Base-by-base conservation (phyloP, 2,329 filamentous ascomycete genomes). In the Zymoseptoria passerinii region DNA sequence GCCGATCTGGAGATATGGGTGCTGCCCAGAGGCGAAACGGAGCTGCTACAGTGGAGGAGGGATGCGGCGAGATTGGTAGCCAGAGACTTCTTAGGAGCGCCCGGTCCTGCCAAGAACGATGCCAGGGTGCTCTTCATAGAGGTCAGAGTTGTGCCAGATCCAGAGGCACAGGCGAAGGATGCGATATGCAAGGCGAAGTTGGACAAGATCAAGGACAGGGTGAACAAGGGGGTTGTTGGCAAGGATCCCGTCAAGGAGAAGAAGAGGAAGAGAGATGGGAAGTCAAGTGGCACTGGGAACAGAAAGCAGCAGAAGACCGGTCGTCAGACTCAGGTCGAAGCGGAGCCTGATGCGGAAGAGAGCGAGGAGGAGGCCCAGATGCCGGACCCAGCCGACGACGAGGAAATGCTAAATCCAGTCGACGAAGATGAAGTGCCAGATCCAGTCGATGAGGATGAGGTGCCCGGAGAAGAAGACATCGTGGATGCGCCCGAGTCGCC, bases 141-240 rank as follows among this genome's bases (percentile, higher is more conserved):
- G 48, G 53, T 55, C 19, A 40, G 53, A n/a, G 29, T 55, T 28
- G 53, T 55, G 9, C 20, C 48, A 18, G 53, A 55, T 55, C 19
- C 40, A 28, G 53, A 55, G 48, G 53, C 44, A 8, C 10, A 55
- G 40, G 29, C 29, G 40, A 55, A 55, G 44, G 18, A 55, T 29
- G 20, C 18, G 5, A 23, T 9, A 7, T 18, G 13, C 35, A 44
- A 44, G 13, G 35, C 13, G 35, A 44, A 13, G 10, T 7, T 2
- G 5, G 16, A 44, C 10, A 16, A 16, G 35, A 44, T 44, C n/a
- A 13, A 44, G 35, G 35, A n/a, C 4, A 16, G 13, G 35, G 13
- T 16, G 35, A 44, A 44, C 9, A 44, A 44, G 35, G 2, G 35
- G 5, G 16, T 13, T 13, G n/a, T 16, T 13, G 35, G 16, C 35